Percentiles rank a stretch among this genome's conserved stretches.
Evolutionary conservation across 83 land plant species (phyloP).

Genomic region (Diphasiastrum complanatum): DNA sequence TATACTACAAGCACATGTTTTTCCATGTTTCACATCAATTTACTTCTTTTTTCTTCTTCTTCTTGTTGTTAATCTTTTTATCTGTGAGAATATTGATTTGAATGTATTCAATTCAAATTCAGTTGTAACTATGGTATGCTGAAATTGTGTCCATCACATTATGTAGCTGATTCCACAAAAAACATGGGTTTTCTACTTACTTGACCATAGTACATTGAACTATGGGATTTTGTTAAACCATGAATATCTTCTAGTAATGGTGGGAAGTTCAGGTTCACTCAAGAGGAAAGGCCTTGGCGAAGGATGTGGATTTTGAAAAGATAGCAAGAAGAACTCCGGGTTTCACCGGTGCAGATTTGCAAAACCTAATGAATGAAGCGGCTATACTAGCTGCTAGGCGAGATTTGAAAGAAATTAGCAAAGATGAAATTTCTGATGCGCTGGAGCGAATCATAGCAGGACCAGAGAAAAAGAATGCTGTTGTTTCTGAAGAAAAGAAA

Average conservation of each 20-base stretch:
- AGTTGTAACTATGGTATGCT: too few species aligned
- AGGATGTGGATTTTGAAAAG: slow-evolving; percentile 99
- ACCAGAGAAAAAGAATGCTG: slow-evolving; percentile 99
- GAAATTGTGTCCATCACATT: too few species aligned
- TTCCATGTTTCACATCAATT: too few species aligned
- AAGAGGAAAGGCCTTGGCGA: slow-evolving; percentile 90
- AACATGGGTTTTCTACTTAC: too few species aligned
- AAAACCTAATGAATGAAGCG: slow-evolving; percentile 99
- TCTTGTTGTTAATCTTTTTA: too few species aligned
- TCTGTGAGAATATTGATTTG: too few species aligned
- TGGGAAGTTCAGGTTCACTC: slow-evolving; percentile 68
- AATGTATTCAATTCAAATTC: too few species aligned
- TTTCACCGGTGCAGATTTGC: slow-evolving; percentile 97
- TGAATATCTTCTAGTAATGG: neutral
- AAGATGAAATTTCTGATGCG: slow-evolving; percentile 98
- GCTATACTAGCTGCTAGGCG: slow-evolving; percentile 98
- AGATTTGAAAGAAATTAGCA: slow-evolving; percentile 98
- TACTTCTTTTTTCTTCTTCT: too few species aligned
- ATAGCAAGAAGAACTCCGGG: slow-evolving; percentile 98
- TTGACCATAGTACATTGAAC: too few species aligned
- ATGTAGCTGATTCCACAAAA: too few species aligned
- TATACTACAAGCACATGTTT: too few species aligned
- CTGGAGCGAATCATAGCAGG: slow-evolving; percentile 98
- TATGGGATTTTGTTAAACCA: neutral
- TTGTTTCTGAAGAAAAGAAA: slow-evolving; percentile 98